These are phyloP conservation scores for Diddensiella caesifluorescens DNA, from an alignment of 805 yeast genomes.

Conservation along the genomic window DNA sequence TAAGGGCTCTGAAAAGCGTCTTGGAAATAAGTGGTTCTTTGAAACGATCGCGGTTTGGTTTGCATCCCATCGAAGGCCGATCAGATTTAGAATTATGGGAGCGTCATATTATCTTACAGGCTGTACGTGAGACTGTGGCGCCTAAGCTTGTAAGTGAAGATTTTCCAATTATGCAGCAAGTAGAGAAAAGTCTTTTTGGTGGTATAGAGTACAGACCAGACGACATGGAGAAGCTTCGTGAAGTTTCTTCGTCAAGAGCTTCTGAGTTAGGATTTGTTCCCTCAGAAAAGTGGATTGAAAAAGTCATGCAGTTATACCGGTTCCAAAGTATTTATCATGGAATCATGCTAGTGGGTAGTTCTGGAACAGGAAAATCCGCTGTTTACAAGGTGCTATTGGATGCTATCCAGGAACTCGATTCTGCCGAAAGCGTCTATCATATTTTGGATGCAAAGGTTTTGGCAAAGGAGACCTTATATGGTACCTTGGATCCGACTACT, in stretches of 20 bases:
- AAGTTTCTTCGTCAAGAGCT: conserved; percentile 27
- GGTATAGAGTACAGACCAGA: conserved; percentile 20
- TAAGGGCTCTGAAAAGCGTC: conserved; percentile 71
- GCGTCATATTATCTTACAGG: conserved; percentile 38
- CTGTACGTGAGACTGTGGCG: conserved; percentile 55
- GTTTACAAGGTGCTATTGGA: conserved; percentile 46
- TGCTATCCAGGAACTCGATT: conserved; percentile 37
- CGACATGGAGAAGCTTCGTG: conserved; percentile 29
- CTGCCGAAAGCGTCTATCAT: conserved; percentile 37
- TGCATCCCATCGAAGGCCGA: background rate
- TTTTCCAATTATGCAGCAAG: conserved; percentile 34
- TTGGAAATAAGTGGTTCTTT: conserved; percentile 53
- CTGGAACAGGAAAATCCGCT: conserved; percentile 71
- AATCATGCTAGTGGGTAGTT: conserved; percentile 67
- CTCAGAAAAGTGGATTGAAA: conserved; percentile 44
- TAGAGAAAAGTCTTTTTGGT: conserved; percentile 21
- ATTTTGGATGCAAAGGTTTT: conserved; percentile 73
- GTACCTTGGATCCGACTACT: conserved; percentile 65
- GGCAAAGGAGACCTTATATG: conserved; percentile 61
- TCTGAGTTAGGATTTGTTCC: conserved; percentile 31
- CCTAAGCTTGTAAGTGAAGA: conserved; percentile 65
- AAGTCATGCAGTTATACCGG: conserved; percentile 56
- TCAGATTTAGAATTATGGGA: conserved; percentile 8
- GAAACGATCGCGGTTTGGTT: conserved; percentile 27
- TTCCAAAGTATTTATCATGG: conserved; percentile 68